Percentiles rank a stretch among this genome's conserved stretches.
Evolutionary conservation across 495 filamentous ascomycete genomes (phyloP).

Genomic region (Penicillium coprophilum): DNA sequence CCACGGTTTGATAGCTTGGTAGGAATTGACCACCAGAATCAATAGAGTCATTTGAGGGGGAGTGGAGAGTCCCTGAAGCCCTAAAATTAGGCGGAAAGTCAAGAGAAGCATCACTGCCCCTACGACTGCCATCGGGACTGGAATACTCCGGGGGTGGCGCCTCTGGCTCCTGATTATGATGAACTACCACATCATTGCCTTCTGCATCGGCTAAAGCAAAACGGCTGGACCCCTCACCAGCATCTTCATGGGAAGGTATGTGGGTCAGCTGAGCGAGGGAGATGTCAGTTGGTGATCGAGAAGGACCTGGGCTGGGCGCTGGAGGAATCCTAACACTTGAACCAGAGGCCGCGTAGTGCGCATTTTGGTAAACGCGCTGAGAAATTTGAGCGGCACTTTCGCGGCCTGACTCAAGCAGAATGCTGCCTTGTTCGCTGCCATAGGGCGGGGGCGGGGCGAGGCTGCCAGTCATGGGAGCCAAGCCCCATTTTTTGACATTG

Average conservation of each 20-base stretch:
- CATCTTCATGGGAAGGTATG: constrained; percentile 68
- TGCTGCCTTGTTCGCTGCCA: constrained; percentile 92
- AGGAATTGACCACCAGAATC: constrained; percentile 15
- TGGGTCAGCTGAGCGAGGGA: constrained; percentile 78
- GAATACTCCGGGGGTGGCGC: constrained; percentile 69
- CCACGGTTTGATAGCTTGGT: constrained; percentile 29
- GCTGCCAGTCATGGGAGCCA: constrained; percentile 93
- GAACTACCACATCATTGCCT: not conserved
- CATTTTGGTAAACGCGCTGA: constrained; percentile 53
- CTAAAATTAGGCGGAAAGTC: constrained; percentile 27
- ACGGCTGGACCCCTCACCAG: constrained; percentile 72
- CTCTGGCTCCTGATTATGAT: constrained; percentile 20
- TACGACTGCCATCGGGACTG: constrained; percentile 61
- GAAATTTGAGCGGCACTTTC: constrained; percentile 59
- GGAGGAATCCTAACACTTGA: constrained; percentile 62
- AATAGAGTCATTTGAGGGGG: constrained; percentile 38
- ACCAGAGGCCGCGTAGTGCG: constrained; percentile 44
- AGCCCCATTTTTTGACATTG: constrained; percentile 98
- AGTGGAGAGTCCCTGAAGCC: constrained; percentile 20
- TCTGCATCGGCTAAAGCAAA: constrained; percentile 36
- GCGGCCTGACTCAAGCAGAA: constrained; percentile 83
- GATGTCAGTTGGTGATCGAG: constrained; percentile 93
- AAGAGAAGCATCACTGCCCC: constrained; percentile 48
- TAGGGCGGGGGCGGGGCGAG: constrained; percentile 95
- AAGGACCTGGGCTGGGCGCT: constrained; percentile 84